A percentile compares a stretch with the other conserved stretches of the same genome.
Evolutionary conservation across 2,329 filamentous ascomycete genomes (phyloP).

Genomic region (Cucurbitaria berberidis): DNA sequence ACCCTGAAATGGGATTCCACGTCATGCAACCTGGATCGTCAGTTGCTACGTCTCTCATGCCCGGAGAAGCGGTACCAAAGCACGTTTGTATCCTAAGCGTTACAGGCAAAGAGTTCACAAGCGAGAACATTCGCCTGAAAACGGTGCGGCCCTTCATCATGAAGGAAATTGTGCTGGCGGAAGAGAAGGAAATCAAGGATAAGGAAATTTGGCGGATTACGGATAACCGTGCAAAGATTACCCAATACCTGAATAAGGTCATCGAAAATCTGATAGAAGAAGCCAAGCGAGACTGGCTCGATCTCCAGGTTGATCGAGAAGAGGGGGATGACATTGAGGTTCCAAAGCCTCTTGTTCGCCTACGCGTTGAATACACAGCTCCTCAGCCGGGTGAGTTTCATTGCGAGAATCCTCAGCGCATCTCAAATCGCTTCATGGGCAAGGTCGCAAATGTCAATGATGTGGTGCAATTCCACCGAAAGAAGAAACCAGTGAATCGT

Average conservation of each 20-base stretch:
- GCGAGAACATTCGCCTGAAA: conserved; percentile 82
- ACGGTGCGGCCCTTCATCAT: conserved; percentile 91
- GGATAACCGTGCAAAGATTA: conserved; percentile 83
- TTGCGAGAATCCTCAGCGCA: conserved; percentile 92
- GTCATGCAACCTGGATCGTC: conserved; percentile 98
- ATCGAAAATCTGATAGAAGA: conserved; percentile 88
- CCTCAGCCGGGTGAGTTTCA: conserved; percentile 86
- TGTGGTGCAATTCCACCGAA: conserved; percentile 89
- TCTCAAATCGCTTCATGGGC: conserved; percentile 90
- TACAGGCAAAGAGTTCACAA: conserved; percentile 79
- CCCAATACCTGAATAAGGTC: conserved; percentile 73
- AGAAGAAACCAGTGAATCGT: conserved; percentile 67
- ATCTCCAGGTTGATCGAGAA: conserved; percentile 65
- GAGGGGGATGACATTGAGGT: conserved; percentile 64
- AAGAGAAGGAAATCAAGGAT: conserved; percentile 77
- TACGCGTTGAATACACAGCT: conserved; percentile 89
- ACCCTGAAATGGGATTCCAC: conserved; percentile 87
- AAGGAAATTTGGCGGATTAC: conserved; percentile 78
- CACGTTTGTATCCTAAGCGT: conserved; percentile 86
- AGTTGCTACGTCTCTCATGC: conserved; percentile 88
- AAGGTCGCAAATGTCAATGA: conserved; percentile 93
- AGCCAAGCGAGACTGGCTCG: conserved; percentile 80
- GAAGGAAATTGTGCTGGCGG: conserved; percentile 76
- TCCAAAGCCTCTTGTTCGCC: conserved; percentile 82
- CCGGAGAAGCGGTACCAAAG: conserved; percentile 88